A percentile compares a stretch with the other conserved stretches of the same genome.
phyloP scores from a whole-genome alignment of 2,329 filamentous ascomycete genomes.

The Metarhizium sp. region DNA sequence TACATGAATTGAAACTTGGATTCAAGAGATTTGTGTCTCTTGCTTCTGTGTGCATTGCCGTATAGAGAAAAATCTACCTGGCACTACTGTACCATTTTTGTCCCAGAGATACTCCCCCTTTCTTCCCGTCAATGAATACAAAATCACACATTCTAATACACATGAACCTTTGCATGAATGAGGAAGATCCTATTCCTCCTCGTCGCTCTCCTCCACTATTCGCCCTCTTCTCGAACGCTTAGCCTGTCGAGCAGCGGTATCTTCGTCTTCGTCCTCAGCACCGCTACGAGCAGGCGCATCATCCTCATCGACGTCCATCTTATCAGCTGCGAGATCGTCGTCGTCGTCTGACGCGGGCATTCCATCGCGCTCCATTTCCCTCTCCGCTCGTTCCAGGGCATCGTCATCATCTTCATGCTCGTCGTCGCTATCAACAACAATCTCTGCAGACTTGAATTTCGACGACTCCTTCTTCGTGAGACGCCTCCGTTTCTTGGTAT shows the following conservation, averaged over 20 bases:
- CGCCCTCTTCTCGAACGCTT: constrained; percentile 41
- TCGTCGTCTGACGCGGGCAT: constrained; percentile 26
- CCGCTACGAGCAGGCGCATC: constrained; percentile 19
- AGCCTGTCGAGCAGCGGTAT: constrained; percentile 24
- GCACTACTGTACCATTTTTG: constrained; percentile 5
- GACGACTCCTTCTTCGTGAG: constrained; percentile 37
- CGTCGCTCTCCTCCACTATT: constrained; percentile 33
- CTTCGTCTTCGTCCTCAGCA: constrained; percentile 29
- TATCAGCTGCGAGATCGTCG: constrained; percentile 30
- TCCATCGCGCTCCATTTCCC: constrained; percentile 27
- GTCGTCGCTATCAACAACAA: constrained; percentile 69
- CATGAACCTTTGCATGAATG: neutral
- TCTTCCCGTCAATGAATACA: neutral
- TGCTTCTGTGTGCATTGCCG: neutral
- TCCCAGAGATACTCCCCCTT: neutral
- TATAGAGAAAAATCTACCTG: neutral
- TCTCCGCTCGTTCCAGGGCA: constrained; percentile 36
- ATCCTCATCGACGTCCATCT: constrained; percentile 43
- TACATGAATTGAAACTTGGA: neutral
- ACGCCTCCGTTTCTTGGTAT: constrained; percentile 54
- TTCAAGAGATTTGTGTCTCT: neutral
- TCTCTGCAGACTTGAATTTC: constrained; percentile 82
- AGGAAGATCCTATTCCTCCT: constrained; percentile 5
- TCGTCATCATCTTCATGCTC: constrained; percentile 37
- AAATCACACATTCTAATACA: neutral